Evolutionary conservation across 441 rosid genomes (phyloP).

Genomic region (California macrophylla): DNA sequence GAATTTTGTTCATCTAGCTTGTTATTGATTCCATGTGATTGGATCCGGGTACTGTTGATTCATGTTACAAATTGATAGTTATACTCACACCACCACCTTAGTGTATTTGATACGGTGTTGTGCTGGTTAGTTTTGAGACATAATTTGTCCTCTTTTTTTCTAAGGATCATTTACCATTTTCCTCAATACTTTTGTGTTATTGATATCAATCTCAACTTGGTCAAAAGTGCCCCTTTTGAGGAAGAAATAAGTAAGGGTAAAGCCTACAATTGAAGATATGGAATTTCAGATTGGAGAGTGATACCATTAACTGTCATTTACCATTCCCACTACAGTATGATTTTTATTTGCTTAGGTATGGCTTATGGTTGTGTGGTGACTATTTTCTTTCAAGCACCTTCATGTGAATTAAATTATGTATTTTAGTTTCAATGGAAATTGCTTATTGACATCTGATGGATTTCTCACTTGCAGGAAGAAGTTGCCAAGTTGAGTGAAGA

Average conservation of each 20-base stretch:
- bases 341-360: background rate
- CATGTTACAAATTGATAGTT: background rate
- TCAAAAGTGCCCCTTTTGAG: background rate
- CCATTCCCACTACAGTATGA: background rate
- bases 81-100: background rate
- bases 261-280: background rate
- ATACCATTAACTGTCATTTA: background rate
- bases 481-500: conserved; percentile 53
- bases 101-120: background rate
- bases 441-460: background rate
- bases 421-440: background rate
- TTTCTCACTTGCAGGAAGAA: conserved; percentile 49
- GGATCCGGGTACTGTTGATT: background rate
- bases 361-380: background rate
- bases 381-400: background rate
- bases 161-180: background rate
- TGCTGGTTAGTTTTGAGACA: background rate
- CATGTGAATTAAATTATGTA: background rate
- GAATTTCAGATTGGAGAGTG: background rate
- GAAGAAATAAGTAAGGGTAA: background rate
- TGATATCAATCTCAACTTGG: background rate
- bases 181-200: background rate
- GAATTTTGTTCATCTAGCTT: background rate
- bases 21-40: background rate
- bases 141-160: background rate